Percentiles rank a stretch among this genome's conserved stretches.
Conservation (phyloP, 768 basidiomycete genomes). For the Kwoniella heveanensis region DNA sequence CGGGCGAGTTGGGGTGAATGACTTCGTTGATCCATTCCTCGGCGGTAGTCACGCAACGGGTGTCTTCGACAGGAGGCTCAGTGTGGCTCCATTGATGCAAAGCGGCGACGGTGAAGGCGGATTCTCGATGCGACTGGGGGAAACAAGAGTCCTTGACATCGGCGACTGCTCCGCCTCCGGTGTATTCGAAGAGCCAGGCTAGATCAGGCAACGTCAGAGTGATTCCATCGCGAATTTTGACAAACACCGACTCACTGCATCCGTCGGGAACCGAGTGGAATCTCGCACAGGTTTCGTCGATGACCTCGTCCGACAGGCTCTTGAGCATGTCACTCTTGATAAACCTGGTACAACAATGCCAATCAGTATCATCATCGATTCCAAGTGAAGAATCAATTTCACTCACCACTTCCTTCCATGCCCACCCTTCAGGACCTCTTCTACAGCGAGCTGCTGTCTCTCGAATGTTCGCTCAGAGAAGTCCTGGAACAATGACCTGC, state of each 20-base stretch:
- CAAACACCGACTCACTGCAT: constrained; percentile 81
- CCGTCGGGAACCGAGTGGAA: constrained; percentile 85
- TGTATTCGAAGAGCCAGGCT: constrained; percentile 90
- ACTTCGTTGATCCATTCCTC: constrained; percentile 86
- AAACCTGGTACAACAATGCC: constrained; percentile 61
- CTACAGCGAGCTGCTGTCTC: constrained; percentile 87
- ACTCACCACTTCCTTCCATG: constrained; percentile 63
- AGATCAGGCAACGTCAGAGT: too few relatives aligned
- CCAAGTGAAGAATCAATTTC: not conserved
- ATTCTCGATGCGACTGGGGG: constrained; percentile 76
- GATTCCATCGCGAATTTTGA: too few relatives aligned
- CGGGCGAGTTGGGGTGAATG: constrained; percentile 69
- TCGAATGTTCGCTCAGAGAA: constrained; percentile 86
- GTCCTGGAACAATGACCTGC: constrained; percentile 80
- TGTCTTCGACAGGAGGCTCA: constrained; percentile 66
- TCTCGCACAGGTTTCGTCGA: constrained; percentile 76
- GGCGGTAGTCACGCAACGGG: constrained; percentile 76
- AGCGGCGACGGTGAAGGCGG: constrained; percentile 81
- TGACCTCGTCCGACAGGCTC: constrained; percentile 82
- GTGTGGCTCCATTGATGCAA: constrained; percentile 88
- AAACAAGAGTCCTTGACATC: constrained; percentile 72
- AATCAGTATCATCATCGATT: not conserved
- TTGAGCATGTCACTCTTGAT: constrained; percentile 81
- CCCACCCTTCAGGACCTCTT: constrained; percentile 77
- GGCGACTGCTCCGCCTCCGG: constrained; percentile 70